A percentile compares a stretch with the other conserved stretches of the same genome.
Conservation (phyloP, 2,329 filamentous ascomycete genomes). For the Botryotinia calthae region DNA sequence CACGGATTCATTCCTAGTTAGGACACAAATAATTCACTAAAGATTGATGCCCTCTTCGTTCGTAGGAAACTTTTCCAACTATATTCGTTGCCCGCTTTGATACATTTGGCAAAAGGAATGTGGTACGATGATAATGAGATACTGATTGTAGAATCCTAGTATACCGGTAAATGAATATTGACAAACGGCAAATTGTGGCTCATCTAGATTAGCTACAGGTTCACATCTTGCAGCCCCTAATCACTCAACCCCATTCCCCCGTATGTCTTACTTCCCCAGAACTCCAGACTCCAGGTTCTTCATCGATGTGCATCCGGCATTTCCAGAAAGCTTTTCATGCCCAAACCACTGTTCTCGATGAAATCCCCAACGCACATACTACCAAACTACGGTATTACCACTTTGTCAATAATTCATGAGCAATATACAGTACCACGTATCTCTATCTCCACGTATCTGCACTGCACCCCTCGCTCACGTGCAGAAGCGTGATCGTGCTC, state of each 20-base stretch:
- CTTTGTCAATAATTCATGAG: not conserved
- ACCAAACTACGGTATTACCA: not conserved
- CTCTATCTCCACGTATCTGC: not conserved
- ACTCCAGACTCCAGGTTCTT: not conserved
- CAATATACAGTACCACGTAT: constrained; percentile 6
- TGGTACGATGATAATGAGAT: not conserved
- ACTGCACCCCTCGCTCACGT: constrained; percentile 5
- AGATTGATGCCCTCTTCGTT: not conserved
- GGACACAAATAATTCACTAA: not conserved
- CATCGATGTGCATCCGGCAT: not conserved
- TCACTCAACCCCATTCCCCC: not conserved
- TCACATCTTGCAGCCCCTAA: not conserved
- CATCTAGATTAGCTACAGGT: not conserved
- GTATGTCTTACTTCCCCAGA: constrained; percentile 3
- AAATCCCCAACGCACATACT: not conserved
- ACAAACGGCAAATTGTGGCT: not conserved
- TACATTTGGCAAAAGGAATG: not conserved
- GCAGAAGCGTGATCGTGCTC: constrained; percentile 4
- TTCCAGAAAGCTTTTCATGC: not conserved
- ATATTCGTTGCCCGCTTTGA: not conserved
- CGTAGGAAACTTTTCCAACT: not conserved
- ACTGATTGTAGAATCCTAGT: not conserved
- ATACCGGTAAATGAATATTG: not conserved
- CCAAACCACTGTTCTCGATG: not conserved
- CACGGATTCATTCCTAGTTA: not conserved